Percentiles rank a stretch among this genome's conserved stretches.
These are phyloP conservation scores for Comarum palustre DNA, from an alignment of 306 rosid species.

Conservation along the genomic window DNA sequence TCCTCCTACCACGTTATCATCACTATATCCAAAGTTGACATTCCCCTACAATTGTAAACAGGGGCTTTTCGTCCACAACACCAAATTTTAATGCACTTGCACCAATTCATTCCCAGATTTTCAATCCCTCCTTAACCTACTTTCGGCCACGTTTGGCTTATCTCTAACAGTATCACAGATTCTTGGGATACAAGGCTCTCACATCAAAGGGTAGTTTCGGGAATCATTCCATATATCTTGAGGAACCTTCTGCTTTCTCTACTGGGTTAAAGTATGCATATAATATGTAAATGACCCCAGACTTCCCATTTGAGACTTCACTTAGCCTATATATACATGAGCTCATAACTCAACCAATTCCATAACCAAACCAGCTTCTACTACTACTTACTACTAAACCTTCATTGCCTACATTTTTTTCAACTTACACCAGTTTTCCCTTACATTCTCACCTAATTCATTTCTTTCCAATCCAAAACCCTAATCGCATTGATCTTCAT, in stretches of 20 bases:
- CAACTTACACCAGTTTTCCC: background rate
- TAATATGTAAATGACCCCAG: constrained; percentile 1
- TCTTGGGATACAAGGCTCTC: constrained; percentile 46
- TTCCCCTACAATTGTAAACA: constrained; percentile 32
- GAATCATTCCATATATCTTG: constrained; percentile 33
- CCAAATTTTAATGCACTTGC: constrained; percentile 13
- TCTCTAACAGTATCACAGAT: constrained; percentile 39
- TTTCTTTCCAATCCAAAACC: constrained; percentile 6
- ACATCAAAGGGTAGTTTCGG: constrained; percentile 31
- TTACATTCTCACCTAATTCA: constrained; percentile 8
- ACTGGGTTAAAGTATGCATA: constrained; percentile 13
- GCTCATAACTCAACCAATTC: constrained; percentile 23
- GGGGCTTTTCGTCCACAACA: constrained; percentile 37
- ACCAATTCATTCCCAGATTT: background rate
- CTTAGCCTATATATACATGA: constrained; percentile 29
- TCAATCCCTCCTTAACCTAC: constrained; percentile 23
- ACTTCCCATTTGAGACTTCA: constrained; percentile 1
- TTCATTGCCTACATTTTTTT: background rate
- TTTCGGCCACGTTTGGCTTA: constrained; percentile 44
- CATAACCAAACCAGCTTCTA: constrained; percentile 19
- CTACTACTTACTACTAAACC: background rate
- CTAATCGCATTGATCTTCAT: background rate
- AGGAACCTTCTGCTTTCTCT: constrained; percentile 35
- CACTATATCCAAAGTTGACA: constrained; percentile 50
- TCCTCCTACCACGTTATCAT: constrained; percentile 29